phyloP scores from a whole-genome alignment of 257 asterid species.

The Solanum etuberosum region DNA sequence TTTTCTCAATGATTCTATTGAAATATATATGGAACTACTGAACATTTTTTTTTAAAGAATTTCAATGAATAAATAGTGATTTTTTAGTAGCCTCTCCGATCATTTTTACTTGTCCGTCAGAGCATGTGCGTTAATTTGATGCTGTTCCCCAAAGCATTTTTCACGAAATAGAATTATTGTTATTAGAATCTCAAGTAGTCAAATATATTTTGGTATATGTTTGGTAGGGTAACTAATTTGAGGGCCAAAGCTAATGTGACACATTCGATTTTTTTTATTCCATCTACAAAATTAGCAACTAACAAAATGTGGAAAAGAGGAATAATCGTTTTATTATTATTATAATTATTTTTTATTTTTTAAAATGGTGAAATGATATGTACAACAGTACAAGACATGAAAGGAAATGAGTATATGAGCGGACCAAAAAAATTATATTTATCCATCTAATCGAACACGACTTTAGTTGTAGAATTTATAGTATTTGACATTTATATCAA shows the following conservation, averaged over 20 bases:
- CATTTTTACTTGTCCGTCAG: not conserved
- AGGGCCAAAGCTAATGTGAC: not conserved
- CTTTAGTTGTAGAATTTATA: not conserved
- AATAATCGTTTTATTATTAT: not conserved
- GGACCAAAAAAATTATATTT: not conserved
- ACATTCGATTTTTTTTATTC: not conserved
- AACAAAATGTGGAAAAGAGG: not conserved
- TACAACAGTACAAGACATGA: not conserved
- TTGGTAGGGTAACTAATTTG: constrained; percentile 34
- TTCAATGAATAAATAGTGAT: not conserved
- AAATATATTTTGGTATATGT: constrained; percentile 14
- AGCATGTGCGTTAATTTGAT: not conserved
- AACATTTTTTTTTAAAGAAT: no score
- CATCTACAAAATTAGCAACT: not conserved
- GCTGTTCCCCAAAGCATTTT: not conserved
- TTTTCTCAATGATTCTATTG: not conserved
- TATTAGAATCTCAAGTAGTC: constrained; percentile 7
- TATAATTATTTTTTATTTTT: no score
- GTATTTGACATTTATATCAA: not conserved
- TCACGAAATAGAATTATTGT: not conserved
- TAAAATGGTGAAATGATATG: not conserved
- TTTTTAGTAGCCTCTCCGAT: not conserved
- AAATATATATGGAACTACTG: not conserved
- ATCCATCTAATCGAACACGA: not conserved
- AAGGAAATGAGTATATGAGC: not conserved